Percentiles rank a stretch among this genome's conserved stretches.
Conservation (phyloP, 495 filamentous ascomycete genomes). For the Aspergillus funiculosus region DNA sequence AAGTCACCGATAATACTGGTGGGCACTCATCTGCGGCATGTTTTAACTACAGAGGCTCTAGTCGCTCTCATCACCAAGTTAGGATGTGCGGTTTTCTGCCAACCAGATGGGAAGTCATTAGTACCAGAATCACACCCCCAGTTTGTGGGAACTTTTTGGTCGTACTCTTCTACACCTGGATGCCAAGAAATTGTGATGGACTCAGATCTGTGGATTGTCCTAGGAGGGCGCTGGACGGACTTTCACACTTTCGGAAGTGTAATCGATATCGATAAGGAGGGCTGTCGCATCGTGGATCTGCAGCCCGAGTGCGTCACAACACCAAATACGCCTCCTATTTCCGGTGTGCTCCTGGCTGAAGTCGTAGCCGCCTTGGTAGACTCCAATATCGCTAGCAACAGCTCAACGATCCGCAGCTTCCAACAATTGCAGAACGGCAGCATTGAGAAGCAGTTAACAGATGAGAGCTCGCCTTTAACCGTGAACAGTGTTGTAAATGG, state of each 20-base stretch:
- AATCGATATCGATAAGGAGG: too few relatives aligned
- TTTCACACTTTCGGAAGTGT: background rate
- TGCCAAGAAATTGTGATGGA: background rate
- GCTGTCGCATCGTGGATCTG: background rate
- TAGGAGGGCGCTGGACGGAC: conserved; percentile 17
- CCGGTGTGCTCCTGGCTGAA: too few relatives aligned
- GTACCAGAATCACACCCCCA: conserved; percentile 12
- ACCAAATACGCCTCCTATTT: too few relatives aligned
- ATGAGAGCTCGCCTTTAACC: background rate
- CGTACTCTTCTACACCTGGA: background rate
- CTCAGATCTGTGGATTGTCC: conserved; percentile 12
- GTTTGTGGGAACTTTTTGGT: conserved; percentile 14
- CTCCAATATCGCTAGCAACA: background rate
- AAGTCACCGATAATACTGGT: conserved; percentile 5
- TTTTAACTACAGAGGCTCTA: background rate
- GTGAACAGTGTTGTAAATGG: background rate
- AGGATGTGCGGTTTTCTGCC: conserved; percentile 10
- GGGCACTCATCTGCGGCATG: background rate
- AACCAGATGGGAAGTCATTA: conserved; percentile 13
- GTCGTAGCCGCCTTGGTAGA: background rate
- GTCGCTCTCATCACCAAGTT: conserved; percentile 6
- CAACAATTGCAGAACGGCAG: too few relatives aligned
- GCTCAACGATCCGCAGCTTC: too few relatives aligned
- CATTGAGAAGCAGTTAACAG: background rate
- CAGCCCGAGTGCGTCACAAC: background rate